Base-by-base conservation (phyloP, 306 rosid genomes). In the Psophocarpus tetragonolobus region DNA sequence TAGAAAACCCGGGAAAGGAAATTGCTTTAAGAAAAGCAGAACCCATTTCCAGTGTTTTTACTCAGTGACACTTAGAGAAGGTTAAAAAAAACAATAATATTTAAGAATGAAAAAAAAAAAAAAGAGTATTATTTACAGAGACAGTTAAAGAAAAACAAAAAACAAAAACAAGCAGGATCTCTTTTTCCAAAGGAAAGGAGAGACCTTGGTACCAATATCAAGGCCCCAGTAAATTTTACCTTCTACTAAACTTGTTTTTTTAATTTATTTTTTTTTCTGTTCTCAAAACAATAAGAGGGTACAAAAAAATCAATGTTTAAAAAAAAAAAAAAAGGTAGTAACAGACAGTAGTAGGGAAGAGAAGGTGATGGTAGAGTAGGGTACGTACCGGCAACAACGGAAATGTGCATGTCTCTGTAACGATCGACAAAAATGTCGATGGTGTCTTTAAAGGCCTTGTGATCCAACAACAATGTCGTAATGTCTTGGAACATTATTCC, bases 401-500 rank as follows among this genome's bases (percentile, higher is more conserved):
- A 91, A 84, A 95, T 95, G 83, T 82, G 91, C 99, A 88, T 92
- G 90, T 88, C 84, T 86, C 97, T 89, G 92, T 95, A 95, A 86
- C 99, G 99, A 88, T 95, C 97, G 85, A 95, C 97, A 85, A 95
- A 95, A 82, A 95, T 95, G 86, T 95, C 99, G 75, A 95, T 88
- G 7, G 97, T 87, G 73, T 95, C 86, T 81, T 95, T 95, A 79
- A 95, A 95, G 62, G 93, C 91, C 89, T 92, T 95, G 81, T 88
- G 99, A 92, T 95, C 97, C 77, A 92, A 84, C 94, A 95, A 77
- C 96, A 95, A 91, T 85, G 99, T 95, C 80, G 99, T 95, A 71
- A 95, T 95, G 78, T 95, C 99, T 65, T 95, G 99, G 85, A 95
- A 95, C 97, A 95, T 95, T 68, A 95, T 95, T 79, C 99, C 99